Evolutionary conservation across 2,329 filamentous ascomycete genomes (phyloP).

Genomic region (Nothopassalora personata): DNA sequence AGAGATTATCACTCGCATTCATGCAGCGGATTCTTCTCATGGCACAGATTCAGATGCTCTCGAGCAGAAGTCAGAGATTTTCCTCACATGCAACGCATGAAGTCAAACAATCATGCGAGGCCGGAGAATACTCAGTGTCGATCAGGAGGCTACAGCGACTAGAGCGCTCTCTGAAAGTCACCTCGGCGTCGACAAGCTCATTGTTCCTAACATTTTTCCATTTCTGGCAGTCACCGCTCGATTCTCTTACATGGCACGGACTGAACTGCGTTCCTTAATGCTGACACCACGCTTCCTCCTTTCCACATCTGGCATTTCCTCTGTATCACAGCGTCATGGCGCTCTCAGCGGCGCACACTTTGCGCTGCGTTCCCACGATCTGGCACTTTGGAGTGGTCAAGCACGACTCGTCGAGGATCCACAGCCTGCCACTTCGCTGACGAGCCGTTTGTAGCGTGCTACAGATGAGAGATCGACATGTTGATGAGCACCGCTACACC

Average conservation of each 20-base stretch:
- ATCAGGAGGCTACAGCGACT: neutral
- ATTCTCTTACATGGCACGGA: neutral
- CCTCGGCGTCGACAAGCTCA: neutral
- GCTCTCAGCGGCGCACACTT: neutral
- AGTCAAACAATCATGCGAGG: neutral
- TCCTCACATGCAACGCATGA: neutral
- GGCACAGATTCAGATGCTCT: no score
- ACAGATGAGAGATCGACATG: neutral
- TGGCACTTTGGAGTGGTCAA: neutral
- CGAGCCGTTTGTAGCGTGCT: neutral
- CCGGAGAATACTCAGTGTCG: neutral
- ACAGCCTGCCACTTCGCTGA: neutral
- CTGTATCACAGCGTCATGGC: neutral
- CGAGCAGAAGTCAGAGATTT: no score
- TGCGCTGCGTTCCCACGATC: neutral
- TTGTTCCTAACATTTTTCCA: neutral
- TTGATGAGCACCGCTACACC: neutral
- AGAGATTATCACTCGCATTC: no score
- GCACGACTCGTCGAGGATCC: neutral
- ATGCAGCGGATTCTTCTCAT: no score
- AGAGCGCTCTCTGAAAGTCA: neutral
- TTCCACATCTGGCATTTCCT: neutral
- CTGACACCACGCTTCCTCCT: neutral
- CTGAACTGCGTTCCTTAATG: neutral
- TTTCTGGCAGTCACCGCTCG: neutral